Evolutionary conservation across 176 grass and related monocot genomes (phyloP), one percentile per base, ranked within the genome.

Genomic region (Rhynchospora tenuis): DNA sequence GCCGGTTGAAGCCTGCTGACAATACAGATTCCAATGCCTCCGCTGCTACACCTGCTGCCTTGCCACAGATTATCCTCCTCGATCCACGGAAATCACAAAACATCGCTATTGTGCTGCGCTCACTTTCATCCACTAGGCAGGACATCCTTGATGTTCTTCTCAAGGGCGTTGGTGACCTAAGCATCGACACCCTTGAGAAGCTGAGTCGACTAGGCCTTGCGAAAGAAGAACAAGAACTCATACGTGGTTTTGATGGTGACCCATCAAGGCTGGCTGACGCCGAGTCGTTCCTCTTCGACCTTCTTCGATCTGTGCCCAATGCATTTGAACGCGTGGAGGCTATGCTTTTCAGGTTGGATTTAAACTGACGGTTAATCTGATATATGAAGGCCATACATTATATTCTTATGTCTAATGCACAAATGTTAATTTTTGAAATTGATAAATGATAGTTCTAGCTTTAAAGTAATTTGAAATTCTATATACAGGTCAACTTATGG

Each of bases 41-140:
- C 9, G 59, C 57, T 55, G 57, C 91, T 3, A 83, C 84, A 0
- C 73, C 88, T 6, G 44, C 96, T 5, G 87, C 69, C 69, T 63
- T 90, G 4, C 84, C 88, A 4, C 88, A 93, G 28, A 91, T 99
- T 85, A 91, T 88, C 83, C 84, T 99, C 44, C 91, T 99, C 0
- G 93, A 99, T 16, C 64, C 92, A 2, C 96, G 88, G 75, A 99
- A 93, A 76, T 95, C 96, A 6, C 96, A 99, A 59, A 93, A 99
- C 83, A 89, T 95, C 51, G 89, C 96, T 55, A 99, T 99, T 81
- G 94, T 99, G 88, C 88, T 99, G 43, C 87, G 87, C 58, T 99
- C 96, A 15, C 88, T 99, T 28, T 62, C 91, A 0, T 73, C 86
- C 51, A 92, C 83, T 51, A 81, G 93, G 44, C 83, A 89, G 2